A percentile compares a stretch with the other conserved stretches of the same genome.
phyloP scores from a whole-genome alignment of 2,329 filamentous ascomycete genomes.

The Tolypocladium ophioglossoides region DNA sequence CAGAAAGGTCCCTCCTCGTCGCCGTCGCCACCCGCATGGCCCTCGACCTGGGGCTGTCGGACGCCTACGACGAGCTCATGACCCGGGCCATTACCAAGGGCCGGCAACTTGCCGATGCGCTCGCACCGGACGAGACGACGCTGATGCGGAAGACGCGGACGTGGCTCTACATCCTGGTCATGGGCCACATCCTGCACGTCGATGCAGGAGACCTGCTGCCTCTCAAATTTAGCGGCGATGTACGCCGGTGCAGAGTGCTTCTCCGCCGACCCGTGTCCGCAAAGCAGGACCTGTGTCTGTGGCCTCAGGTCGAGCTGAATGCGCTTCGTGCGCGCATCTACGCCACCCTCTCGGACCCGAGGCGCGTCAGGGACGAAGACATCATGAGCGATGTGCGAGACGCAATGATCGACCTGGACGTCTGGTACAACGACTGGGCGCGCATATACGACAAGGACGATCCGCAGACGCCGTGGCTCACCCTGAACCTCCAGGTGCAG shows the following conservation, averaged over 20 bases:
- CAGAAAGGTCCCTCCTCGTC: conserved; percentile 38
- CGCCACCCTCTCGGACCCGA: conserved; percentile 17
- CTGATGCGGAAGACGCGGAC: conserved; percentile 33
- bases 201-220: conserved; percentile 20
- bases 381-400: conserved; percentile 30
- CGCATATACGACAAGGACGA: conserved; percentile 12
- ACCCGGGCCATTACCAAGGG: conserved; percentile 6
- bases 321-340: conserved; percentile 23
- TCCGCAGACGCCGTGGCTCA: conserved; percentile 18
- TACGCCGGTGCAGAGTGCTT: conserved; percentile 33
- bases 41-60: conserved; percentile 33
- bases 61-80: conserved; percentile 28
- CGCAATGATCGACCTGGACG: conserved; percentile 33
- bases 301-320: conserved; percentile 38
- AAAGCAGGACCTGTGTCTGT: conserved; percentile 36
- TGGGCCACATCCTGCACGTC: conserved; percentile 38
- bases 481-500: conserved; percentile 38
- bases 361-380: conserved; percentile 19
- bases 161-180: conserved; percentile 41
- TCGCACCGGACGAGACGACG: conserved; percentile 10
- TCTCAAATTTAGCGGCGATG: conserved; percentile 27
- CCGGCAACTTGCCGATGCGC: not conserved
- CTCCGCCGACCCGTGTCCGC: conserved; percentile 31
- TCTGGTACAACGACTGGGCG: conserved; percentile 34
- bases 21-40: conserved; percentile 40